A percentile compares a stretch with the other conserved stretches of the same genome.
These are phyloP conservation scores for Rhodocollybia butyracea DNA, from an alignment of 768 basidiomycete genomes.

Conservation along the genomic window DNA sequence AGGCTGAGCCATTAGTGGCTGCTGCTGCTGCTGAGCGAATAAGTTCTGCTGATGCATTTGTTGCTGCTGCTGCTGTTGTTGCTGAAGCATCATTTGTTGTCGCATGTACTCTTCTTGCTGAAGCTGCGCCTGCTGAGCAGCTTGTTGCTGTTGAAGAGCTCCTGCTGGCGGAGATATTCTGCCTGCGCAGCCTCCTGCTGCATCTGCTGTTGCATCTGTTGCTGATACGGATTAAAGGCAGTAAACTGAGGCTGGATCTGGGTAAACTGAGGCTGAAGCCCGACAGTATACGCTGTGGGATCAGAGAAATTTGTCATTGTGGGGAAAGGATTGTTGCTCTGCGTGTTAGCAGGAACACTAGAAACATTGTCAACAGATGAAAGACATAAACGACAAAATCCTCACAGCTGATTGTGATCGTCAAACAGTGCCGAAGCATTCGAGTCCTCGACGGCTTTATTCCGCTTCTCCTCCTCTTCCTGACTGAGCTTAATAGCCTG, in stretches of 20 bases:
- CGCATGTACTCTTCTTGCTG: slow-evolving; percentile 48
- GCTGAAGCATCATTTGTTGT: slow-evolving; percentile 57
- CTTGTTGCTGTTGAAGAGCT: slow-evolving; percentile 35
- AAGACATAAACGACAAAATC: slow-evolving; percentile 11
- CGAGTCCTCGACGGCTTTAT: slow-evolving; percentile 65
- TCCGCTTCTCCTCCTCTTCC: slow-evolving; percentile 83
- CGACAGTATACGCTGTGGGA: slow-evolving; percentile 54
- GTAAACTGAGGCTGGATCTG: slow-evolving; percentile 60
- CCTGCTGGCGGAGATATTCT: slow-evolving; percentile 71
- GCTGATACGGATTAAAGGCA: slow-evolving; percentile 91
- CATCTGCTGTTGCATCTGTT: slow-evolving; percentile 89
- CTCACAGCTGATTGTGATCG: slow-evolving; percentile 77
- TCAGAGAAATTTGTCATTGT: slow-evolving; percentile 48
- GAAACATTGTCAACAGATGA: neutral
- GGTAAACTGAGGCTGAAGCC: slow-evolving; percentile 52
- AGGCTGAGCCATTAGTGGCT: slow-evolving; percentile 51
- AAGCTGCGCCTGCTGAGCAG: slow-evolving; percentile 11
- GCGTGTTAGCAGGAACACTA: slow-evolving; percentile 29
- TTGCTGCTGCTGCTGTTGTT: slow-evolving; percentile 44
- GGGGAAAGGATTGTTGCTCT: slow-evolving; percentile 54
- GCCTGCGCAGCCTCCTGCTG: slow-evolving; percentile 87
- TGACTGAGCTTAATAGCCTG: slow-evolving; percentile 82
- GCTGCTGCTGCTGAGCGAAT: slow-evolving; percentile 42
- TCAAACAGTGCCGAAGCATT: slow-evolving; percentile 82
- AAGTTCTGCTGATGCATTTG: slow-evolving; percentile 51